Base-by-base conservation (phyloP, 2,329 filamentous ascomycete genomes). In the Dothistroma pini region DNA sequence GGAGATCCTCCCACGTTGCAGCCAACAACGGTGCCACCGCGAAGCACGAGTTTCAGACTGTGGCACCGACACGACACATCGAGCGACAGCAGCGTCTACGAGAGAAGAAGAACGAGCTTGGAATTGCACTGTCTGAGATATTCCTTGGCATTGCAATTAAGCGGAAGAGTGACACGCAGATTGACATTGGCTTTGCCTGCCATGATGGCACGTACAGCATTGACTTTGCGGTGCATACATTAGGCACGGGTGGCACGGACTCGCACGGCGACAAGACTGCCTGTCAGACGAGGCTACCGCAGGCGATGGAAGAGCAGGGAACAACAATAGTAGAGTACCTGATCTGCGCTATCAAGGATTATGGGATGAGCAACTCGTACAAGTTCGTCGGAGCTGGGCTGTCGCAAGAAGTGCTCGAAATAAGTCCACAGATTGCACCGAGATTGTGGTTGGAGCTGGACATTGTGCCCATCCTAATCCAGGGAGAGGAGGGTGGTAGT, bases 321-420 rank as follows among this genome's bases (percentile, higher is more conserved):
- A 22, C 21, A 1, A 58, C 58, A 22, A 56, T 66, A 19, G 64
- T 65, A 7, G 81, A 89, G 57, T 84, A 85, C 64, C 78, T 92
- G 50, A 75, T 90, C 63, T 65, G 70, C 0, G 78, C 83, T 53
- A 76, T 90, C 32, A 74, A 81, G 35, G 70, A 76, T 22, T 93
- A 91, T 67, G 84, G 86, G 66, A 78, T 83, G 48, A 79, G 83
- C 12, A 88, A 91, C 71, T 77, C 86, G 59, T 84, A 85, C 77
- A 95, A 93, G 74, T 88, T 92, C 67, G 80, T 91, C 21, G 90
- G 90, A 8, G 84, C 85, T 21, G 89, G 89, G n/a, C 77, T 93
- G 57, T 86, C 88, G 0, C 76, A 79, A 10, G 80, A 81, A 4
- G 75, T 90, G 57, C 80, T 84, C 50, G 76, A 83, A 10, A 78